These are phyloP conservation scores for Linum usitatissimum DNA, from an alignment of 345 rosid genomes.

Conservation along the genomic window DNA sequence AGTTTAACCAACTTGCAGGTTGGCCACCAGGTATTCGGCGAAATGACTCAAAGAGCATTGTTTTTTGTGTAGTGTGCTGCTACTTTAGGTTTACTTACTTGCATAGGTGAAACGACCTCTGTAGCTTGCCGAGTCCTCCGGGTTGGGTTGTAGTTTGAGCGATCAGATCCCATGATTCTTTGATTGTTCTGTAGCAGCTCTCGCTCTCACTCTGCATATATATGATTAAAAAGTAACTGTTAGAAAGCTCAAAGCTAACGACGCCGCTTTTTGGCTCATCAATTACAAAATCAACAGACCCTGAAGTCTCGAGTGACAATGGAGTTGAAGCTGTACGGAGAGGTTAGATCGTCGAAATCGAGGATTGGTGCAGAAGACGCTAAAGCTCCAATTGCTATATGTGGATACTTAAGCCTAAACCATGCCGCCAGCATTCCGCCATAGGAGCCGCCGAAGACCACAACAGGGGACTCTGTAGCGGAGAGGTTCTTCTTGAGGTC, in stretches of 20 bases:
- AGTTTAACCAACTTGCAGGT: neutral
- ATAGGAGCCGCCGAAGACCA: slow-evolving; percentile 59
- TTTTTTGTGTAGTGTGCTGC: neutral
- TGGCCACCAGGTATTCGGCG: neutral
- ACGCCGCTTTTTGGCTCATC: neutral
- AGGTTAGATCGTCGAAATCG: slow-evolving; percentile 27
- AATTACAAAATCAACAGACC: slow-evolving; percentile 14
- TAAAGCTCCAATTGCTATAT: slow-evolving; percentile 41
- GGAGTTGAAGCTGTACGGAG: slow-evolving; percentile 42
- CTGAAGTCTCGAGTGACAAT: slow-evolving; percentile 40
- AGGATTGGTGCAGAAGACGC: slow-evolving; percentile 52
- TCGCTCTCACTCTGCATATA: slow-evolving; percentile 35
- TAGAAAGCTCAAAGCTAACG: neutral
- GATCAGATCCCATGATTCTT: slow-evolving; percentile 37
- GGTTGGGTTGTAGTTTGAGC: slow-evolving; percentile 18
- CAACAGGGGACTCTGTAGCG: slow-evolving; percentile 49
- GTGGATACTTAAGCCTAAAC: slow-evolving; percentile 48
- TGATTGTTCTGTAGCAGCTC: slow-evolving; percentile 50
- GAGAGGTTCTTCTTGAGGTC: slow-evolving; percentile 46
- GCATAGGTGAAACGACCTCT: slow-evolving; percentile 42
- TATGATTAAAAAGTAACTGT: neutral
- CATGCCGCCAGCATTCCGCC: slow-evolving; percentile 63
- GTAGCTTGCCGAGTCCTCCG: slow-evolving; percentile 29
- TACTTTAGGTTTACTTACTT: slow-evolving; percentile 21
- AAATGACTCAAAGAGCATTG: neutral